These are phyloP conservation scores for Plicaturopsis crispa DNA, from an alignment of 768 basidiomycete species.

Conservation along the genomic window DNA sequence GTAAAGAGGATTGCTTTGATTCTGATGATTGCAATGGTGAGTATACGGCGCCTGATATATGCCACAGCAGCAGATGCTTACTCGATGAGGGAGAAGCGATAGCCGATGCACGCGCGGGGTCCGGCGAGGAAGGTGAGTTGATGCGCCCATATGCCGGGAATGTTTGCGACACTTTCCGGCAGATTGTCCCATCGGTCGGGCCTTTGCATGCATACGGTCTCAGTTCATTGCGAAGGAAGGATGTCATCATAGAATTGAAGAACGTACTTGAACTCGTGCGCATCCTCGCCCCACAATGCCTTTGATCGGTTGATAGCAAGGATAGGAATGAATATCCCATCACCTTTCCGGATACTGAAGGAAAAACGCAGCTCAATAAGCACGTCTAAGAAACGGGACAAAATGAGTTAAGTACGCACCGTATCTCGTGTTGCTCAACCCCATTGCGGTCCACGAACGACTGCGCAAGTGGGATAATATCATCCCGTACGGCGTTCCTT, in stretches of 20 bases:
- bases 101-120: constrained; percentile 35
- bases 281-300: constrained; percentile 36
- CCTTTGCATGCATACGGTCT: constrained; percentile 19
- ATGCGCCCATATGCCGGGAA: constrained; percentile 33
- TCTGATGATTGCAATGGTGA: constrained; percentile 6
- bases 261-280: constrained; percentile 30
- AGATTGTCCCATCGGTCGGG: constrained; percentile 34
- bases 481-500: constrained; percentile 21
- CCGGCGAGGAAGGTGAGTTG: constrained; percentile 35
- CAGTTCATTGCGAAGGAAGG: constrained; percentile 3
- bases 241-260: background rate
- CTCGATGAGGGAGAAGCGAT: constrained; percentile 34
- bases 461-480: constrained; percentile 21
- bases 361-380: background rate
- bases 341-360: constrained; percentile 18
- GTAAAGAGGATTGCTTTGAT: constrained; percentile 23
- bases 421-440: constrained; percentile 13
- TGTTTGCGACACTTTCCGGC: constrained; percentile 17
- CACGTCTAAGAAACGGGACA: background rate
- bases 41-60: background rate
- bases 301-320: constrained; percentile 26
- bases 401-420: constrained; percentile 14
- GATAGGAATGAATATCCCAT: constrained; percentile 23
- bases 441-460: constrained; percentile 24
- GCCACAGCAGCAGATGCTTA: constrained; percentile 12